A percentile compares a stretch with the other conserved stretches of the same genome.
Conservation (phyloP, 2,329 filamentous ascomycete genomes). For the Chaetoscypha palmicola region DNA sequence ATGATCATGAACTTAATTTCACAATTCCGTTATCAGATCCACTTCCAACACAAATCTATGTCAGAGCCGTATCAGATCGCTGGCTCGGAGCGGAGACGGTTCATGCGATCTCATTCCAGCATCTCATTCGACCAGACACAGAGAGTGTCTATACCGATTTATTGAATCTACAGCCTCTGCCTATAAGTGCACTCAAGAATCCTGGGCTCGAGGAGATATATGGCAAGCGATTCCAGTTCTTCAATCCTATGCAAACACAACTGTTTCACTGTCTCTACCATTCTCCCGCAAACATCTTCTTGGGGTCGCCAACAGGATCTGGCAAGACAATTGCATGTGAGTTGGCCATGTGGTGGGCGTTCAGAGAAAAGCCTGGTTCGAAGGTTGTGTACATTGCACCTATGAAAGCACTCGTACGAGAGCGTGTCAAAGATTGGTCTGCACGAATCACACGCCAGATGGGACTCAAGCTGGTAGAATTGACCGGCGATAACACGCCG, state of each 20-base stretch:
- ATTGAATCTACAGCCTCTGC: slow-evolving; percentile 82
- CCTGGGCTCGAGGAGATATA: slow-evolving; percentile 83
- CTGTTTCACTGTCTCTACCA: slow-evolving; percentile 97
- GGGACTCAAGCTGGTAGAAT: slow-evolving; percentile 83
- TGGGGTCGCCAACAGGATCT: slow-evolving; percentile 93
- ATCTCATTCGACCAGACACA: slow-evolving; percentile 92
- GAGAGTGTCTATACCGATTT: slow-evolving; percentile 96
- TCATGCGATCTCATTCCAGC: slow-evolving; percentile 91
- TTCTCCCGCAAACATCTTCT: slow-evolving; percentile 81
- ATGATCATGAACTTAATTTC: slow-evolving; percentile 97
- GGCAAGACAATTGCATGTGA: slow-evolving; percentile 96
- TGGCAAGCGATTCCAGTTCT: slow-evolving; percentile 81
- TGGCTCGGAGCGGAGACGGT: slow-evolving; percentile 98
- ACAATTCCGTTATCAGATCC: slow-evolving; percentile 94
- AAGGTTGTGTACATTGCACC: slow-evolving; percentile 99
- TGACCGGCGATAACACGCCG: slow-evolving; percentile 97
- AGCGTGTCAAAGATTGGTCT: slow-evolving; percentile 93
- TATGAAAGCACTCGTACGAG: slow-evolving; percentile 97
- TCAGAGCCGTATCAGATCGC: slow-evolving; percentile 86
- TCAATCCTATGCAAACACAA: slow-evolving; percentile 99
- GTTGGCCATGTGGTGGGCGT: slow-evolving; percentile 99
- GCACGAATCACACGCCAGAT: slow-evolving; percentile 72
- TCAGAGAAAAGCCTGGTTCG: slow-evolving; percentile 85
- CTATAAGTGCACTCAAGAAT: slow-evolving; percentile 82
- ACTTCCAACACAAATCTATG: slow-evolving; percentile 90